A percentile compares a stretch with the other conserved stretches of the same genome.
These are phyloP conservation scores for Entonaema liquescens DNA, from an alignment of 495 filamentous ascomycete species.

Conservation along the genomic window DNA sequence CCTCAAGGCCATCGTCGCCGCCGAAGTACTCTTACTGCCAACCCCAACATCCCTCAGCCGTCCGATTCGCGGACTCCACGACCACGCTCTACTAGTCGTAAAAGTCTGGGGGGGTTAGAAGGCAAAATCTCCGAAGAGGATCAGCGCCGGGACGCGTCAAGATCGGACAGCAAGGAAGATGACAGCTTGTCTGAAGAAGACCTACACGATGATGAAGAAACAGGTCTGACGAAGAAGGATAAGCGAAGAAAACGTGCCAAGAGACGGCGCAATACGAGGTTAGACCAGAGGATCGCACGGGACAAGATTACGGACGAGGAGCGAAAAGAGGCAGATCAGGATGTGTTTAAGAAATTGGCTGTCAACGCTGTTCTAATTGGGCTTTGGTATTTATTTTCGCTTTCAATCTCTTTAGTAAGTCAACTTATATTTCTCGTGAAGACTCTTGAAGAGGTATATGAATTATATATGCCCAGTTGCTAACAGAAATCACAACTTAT, in stretches of 20 bases:
- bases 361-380: constrained; percentile 81
- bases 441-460: too few species aligned
- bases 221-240: constrained; percentile 79
- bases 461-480: constrained; percentile 8
- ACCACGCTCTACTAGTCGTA: constrained; percentile 55
- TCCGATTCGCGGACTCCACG: constrained; percentile 57
- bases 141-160: constrained; percentile 35
- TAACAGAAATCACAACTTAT: constrained; percentile 26
- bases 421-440: not conserved
- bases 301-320: constrained; percentile 67
- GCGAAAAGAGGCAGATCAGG: constrained; percentile 73
- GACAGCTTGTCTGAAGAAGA: constrained; percentile 68
- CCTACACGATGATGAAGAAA: constrained; percentile 88
- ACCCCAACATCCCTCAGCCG: constrained; percentile 53
- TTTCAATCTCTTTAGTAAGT: constrained; percentile 93
- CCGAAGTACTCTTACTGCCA: constrained; percentile 61
- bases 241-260: constrained; percentile 70
- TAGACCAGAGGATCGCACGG: constrained; percentile 77
- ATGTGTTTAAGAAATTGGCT: constrained; percentile 69
- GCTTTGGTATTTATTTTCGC: constrained; percentile 93
- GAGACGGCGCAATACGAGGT: constrained; percentile 69
- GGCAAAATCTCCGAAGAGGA: constrained; percentile 54
- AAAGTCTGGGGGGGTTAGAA: constrained; percentile 49
- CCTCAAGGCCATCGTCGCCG: constrained; percentile 64
- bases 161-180: constrained; percentile 42